phyloP scores from a whole-genome alignment of 805 yeast species.

The Sungouiozyma ichnusensis region DNA sequence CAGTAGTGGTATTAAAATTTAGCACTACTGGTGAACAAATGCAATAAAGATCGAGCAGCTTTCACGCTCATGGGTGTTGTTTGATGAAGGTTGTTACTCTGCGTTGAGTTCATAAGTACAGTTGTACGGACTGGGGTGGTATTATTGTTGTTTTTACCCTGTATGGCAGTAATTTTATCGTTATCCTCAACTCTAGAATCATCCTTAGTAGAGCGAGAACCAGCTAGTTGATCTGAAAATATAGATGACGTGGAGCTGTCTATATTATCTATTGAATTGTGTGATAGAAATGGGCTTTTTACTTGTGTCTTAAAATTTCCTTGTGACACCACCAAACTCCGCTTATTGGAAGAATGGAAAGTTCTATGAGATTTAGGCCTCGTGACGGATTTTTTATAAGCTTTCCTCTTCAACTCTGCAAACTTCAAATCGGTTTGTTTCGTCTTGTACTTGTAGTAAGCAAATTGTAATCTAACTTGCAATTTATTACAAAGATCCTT shows the following conservation, averaged over 20 bases:
- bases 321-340: slow-evolving; percentile 21
- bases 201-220: not conserved
- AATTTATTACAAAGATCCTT: slow-evolving; percentile 26
- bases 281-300: not conserved
- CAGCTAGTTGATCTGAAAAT: not conserved
- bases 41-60: slow-evolving; percentile 28
- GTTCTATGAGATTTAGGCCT: slow-evolving; percentile 1
- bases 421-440: slow-evolving; percentile 31
- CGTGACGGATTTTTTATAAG: not conserved
- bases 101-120: not conserved
- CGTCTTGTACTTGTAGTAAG: slow-evolving; percentile 42
- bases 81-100: slow-evolving; percentile 6
- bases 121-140: slow-evolving; percentile 11
- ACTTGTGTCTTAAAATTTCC: slow-evolving; percentile 21
- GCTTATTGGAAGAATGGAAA: slow-evolving; percentile 6
- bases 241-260: not conserved
- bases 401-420: slow-evolving; percentile 8
- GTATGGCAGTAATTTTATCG: not conserved
- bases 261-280: not conserved
- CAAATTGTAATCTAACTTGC: slow-evolving; percentile 39
- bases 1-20: slow-evolving; percentile 2
- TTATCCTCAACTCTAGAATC: not conserved
- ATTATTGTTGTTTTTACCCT: slow-evolving; percentile 1
- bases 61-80: slow-evolving; percentile 28
- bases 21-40: slow-evolving; percentile 21